Evolutionary conservation across 176 grass and related monocot genomes (phyloP).

Genomic region (Oryza officinalis): DNA sequence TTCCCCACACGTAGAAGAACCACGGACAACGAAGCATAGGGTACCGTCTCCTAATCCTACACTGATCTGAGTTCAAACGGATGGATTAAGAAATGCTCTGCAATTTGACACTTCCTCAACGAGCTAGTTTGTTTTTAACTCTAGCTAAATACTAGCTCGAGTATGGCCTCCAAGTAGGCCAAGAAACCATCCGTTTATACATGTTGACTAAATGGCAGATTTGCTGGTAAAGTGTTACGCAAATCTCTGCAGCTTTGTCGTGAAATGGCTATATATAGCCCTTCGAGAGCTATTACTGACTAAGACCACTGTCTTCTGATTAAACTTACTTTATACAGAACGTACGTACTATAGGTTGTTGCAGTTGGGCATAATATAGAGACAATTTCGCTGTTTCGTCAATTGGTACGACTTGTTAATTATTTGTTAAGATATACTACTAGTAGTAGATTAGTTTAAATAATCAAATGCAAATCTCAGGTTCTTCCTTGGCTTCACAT

Average conservation of each 20-base stretch:
- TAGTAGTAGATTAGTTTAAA: not conserved
- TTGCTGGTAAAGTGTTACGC: conserved; percentile 15
- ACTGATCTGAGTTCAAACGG: not conserved
- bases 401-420: conserved; percentile 6
- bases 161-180: not conserved
- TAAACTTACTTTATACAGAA: not conserved
- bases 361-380: not conserved
- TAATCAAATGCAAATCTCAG: not conserved
- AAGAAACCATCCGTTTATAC: not conserved
- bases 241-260: conserved; percentile 36
- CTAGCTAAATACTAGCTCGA: not conserved
- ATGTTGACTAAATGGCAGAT: conserved; percentile 14
- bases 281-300: conserved; percentile 3
- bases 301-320: conserved; percentile 16
- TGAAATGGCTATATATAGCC: not conserved
- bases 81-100: not conserved
- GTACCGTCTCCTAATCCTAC: not conserved
- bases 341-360: not conserved
- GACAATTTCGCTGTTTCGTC: not conserved
- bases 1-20: conserved; percentile 5
- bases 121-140: not conserved
- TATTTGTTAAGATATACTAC: not conserved
- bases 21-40: not conserved
- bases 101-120: conserved; percentile 19
- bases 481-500: conserved; percentile 7